phyloP scores from a whole-genome alignment of 139 green algal genomes.

The Nannochloris sp. region DNA sequence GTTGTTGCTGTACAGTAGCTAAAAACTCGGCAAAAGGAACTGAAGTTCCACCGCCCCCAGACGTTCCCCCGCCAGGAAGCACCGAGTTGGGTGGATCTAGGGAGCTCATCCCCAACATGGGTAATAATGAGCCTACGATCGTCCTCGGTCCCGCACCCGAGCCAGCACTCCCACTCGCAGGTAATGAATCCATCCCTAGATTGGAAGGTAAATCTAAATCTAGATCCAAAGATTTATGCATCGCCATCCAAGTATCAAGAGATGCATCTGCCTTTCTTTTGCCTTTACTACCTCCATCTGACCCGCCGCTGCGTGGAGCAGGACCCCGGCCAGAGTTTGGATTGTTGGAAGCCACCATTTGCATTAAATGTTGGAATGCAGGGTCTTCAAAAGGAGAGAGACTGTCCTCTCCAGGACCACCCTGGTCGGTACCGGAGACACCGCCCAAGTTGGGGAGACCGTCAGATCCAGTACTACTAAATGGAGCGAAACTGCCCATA shows the following conservation, averaged over 20 bases:
- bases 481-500: background rate
- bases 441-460: background rate
- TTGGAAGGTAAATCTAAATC: slow-evolving; percentile 14
- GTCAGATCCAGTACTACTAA: background rate
- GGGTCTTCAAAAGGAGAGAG: slow-evolving; percentile 31
- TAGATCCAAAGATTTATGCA: slow-evolving; percentile 22
- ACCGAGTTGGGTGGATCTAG: background rate
- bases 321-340: background rate
- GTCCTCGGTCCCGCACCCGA: background rate
- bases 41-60: background rate
- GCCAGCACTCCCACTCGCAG: background rate
- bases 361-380: slow-evolving; percentile 28
- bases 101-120: background rate
- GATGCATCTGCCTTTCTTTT: slow-evolving; percentile 30
- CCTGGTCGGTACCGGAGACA: background rate
- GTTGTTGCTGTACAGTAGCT: background rate
- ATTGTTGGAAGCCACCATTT: slow-evolving; percentile 13
- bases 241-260: slow-evolving; percentile 30
- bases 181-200: slow-evolving; percentile 3
- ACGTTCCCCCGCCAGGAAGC: background rate
- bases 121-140: background rate
- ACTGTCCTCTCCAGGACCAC: background rate
- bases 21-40: background rate
- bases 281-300: background rate
- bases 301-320: background rate